Conservation (phyloP, 1,139 yeast genomes). For the Blastobotrys capitulatus region DNA sequence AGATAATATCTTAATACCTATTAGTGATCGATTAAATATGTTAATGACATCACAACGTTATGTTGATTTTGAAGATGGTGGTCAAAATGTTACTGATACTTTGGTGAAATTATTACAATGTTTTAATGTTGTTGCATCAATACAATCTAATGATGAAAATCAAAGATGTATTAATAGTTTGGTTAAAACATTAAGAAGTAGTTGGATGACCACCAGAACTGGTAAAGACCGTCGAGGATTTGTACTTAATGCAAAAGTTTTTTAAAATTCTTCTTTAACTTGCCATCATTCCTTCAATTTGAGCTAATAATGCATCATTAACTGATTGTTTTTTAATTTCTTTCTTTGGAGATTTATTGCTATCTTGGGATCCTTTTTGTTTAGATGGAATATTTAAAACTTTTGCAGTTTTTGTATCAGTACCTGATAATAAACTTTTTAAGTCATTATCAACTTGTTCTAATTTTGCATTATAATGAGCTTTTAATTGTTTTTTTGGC, state of each 20-base stretch:
- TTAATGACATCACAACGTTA: conserved; percentile 32
- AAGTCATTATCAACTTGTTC: conserved; percentile 20
- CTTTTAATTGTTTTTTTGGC: conserved; percentile 18
- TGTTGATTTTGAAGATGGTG: conserved; percentile 17
- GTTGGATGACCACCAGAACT: conserved; percentile 28
- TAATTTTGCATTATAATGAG: conserved; percentile 21
- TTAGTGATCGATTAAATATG: conserved; percentile 43
- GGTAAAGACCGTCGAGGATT: conserved; percentile 32
- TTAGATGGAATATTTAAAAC: conserved; percentile 1
- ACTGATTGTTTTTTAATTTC: background rate
- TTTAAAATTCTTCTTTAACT: background rate
- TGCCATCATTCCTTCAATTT: conserved; percentile 10
- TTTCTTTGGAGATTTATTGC: background rate
- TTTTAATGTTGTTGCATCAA: conserved; percentile 47
- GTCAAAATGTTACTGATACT: conserved; percentile 27
- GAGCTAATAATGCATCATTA: conserved; percentile 11
- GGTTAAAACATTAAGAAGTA: conserved; percentile 23
- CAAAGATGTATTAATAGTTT: conserved; percentile 50
- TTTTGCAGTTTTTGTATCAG: conserved; percentile 8
- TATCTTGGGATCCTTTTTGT: background rate
- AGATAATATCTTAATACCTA: conserved; percentile 34
- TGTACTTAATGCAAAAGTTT: conserved; percentile 13
- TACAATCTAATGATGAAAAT: conserved; percentile 47
- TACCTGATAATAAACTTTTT: conserved; percentile 1
- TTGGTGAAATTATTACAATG: conserved; percentile 47